These are phyloP conservation scores for Beauveria bassiana DNA, from an alignment of 2,329 filamentous ascomycete genomes.

Conservation along the genomic window DNA sequence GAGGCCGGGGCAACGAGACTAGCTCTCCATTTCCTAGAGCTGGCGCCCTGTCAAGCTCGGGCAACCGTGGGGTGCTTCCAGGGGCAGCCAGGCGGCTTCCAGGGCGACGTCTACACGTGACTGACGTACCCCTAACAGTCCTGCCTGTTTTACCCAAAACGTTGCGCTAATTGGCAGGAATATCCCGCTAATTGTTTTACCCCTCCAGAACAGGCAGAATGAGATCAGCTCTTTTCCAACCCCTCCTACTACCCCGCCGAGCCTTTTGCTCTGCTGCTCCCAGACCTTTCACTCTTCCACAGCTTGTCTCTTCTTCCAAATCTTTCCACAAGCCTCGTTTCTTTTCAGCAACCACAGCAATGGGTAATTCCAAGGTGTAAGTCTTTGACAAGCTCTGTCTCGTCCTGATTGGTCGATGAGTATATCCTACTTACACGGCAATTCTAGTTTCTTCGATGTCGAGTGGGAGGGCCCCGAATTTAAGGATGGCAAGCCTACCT, in stretches of 20 bases:
- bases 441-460: conserved; percentile 60
- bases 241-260: conserved; percentile 38
- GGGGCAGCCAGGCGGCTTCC: not conserved
- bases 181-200: conserved; percentile 30
- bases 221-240: conserved; percentile 37
- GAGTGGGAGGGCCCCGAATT: conserved; percentile 66
- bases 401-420: not conserved
- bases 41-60: not conserved
- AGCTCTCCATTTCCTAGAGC: not conserved
- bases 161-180: conserved; percentile 14
- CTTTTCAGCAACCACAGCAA: conserved; percentile 58
- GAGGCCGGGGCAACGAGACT: not conserved
- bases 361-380: conserved; percentile 63
- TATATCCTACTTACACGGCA: conserved; percentile 16
- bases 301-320: conserved; percentile 34
- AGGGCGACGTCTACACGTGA: conserved; percentile 22
- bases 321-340: conserved; percentile 33
- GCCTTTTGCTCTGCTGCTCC: conserved; percentile 31
- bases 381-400: conserved; percentile 23
- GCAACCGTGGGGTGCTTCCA: conserved; percentile 1
- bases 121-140: conserved; percentile 10
- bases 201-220: conserved; percentile 36
- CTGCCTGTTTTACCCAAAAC: conserved; percentile 10
- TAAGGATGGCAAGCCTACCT: conserved; percentile 48
- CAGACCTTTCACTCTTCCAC: conserved; percentile 33